Evolutionary conservation across 768 basidiomycete species (phyloP).

Genomic region (Nevesoporus exiguus): DNA sequence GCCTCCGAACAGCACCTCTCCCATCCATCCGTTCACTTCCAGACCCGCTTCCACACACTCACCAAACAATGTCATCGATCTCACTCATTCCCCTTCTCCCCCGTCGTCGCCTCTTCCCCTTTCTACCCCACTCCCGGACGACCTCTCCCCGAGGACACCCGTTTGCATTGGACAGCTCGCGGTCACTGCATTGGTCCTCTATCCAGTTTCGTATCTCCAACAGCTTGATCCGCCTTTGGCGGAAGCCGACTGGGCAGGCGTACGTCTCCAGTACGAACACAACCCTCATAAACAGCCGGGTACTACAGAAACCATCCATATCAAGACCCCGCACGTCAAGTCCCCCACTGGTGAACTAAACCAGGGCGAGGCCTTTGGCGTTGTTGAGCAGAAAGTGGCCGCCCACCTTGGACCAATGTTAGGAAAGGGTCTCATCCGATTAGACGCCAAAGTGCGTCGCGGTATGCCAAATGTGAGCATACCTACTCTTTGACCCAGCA

Average conservation of each 20-base stretch:
- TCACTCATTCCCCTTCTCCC: slow-evolving; percentile 60
- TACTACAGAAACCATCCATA: slow-evolving; percentile 70
- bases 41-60: slow-evolving; percentile 25
- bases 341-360: slow-evolving; percentile 50
- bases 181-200: slow-evolving; percentile 83
- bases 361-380: slow-evolving; percentile 69
- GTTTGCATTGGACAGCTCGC: slow-evolving; percentile 85
- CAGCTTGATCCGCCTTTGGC: slow-evolving; percentile 38
- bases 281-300: slow-evolving; percentile 48
- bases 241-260: slow-evolving; percentile 64
- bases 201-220: slow-evolving; percentile 68
- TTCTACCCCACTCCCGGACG: slow-evolving; percentile 42
- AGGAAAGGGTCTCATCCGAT: slow-evolving; percentile 75
- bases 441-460: slow-evolving; percentile 74
- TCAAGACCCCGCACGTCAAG: slow-evolving; percentile 59
- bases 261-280: slow-evolving; percentile 70
- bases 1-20: slow-evolving; percentile 25
- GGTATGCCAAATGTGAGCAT: slow-evolving; percentile 57
- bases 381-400: slow-evolving; percentile 85
- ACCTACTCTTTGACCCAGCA: slow-evolving; percentile 14
- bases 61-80: slow-evolving; percentile 65
- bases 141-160: slow-evolving; percentile 74
- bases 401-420: slow-evolving; percentile 78
- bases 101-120: slow-evolving; percentile 39
- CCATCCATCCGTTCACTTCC: slow-evolving; percentile 17